phyloP scores from a whole-genome alignment of 495 filamentous ascomycete species.

The Parachaetomium inaequale region DNA sequence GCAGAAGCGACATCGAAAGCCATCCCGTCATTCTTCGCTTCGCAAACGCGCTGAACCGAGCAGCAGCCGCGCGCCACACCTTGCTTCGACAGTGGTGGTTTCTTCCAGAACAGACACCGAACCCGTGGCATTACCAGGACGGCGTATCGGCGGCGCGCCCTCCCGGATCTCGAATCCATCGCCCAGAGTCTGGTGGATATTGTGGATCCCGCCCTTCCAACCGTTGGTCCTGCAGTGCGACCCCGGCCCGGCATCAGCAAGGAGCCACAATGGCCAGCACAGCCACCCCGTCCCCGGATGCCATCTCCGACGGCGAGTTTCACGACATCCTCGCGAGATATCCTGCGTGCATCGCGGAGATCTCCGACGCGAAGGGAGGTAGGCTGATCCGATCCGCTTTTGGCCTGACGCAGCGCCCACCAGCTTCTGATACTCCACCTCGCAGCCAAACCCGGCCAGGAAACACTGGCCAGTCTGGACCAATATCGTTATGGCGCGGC shows the following conservation, averaged over 20 bases:
- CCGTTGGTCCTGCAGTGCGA: constrained; percentile 20
- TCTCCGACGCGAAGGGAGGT: constrained; percentile 42
- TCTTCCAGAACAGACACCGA: constrained; percentile 7
- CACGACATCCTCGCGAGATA: constrained; percentile 34
- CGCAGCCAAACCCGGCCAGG: constrained; percentile 42
- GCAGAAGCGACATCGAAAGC: not conserved
- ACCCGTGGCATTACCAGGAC: not conserved
- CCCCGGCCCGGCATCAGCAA: constrained; percentile 22
- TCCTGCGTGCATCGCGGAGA: constrained; percentile 37
- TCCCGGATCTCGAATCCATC: constrained; percentile 19
- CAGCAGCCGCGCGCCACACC: not conserved
- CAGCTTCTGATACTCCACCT: constrained; percentile 11
- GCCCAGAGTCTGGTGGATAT: constrained; percentile 14
- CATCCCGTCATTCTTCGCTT: not conserved
- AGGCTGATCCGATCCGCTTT: constrained; percentile 19
- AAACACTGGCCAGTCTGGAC: constrained; percentile 47
- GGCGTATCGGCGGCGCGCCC: constrained; percentile 27
- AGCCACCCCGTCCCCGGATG: constrained; percentile 28
- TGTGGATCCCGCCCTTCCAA: constrained; percentile 2
- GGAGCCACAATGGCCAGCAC: constrained; percentile 31
- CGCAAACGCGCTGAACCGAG: constrained; percentile 1
- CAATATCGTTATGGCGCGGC: constrained; percentile 47
- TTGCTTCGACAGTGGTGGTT: not conserved
- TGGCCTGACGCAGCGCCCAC: not conserved
- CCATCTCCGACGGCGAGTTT: constrained; percentile 38